A percentile compares a stretch with the other conserved stretches of the same genome.
Evolutionary conservation across 2,329 filamentous ascomycete species (phyloP).

Genomic region (Endocalyx cinctus): DNA sequence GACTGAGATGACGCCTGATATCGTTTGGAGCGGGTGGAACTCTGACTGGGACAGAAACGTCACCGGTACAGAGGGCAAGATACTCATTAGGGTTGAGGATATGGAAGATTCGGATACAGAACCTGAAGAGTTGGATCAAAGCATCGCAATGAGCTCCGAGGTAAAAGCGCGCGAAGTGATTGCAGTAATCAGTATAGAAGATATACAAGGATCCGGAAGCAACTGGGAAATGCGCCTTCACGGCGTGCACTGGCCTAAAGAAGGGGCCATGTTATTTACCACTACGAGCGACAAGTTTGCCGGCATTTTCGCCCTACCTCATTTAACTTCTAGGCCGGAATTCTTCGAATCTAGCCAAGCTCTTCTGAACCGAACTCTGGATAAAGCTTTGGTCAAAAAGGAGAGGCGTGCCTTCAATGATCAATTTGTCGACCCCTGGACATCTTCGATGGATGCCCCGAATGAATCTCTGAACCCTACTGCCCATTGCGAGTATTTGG

Average conservation of each 20-base stretch:
- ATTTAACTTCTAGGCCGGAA: constrained; percentile 61
- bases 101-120: constrained; percentile 36
- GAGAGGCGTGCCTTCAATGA: constrained; percentile 51
- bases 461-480: constrained; percentile 54
- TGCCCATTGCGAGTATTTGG: constrained; percentile 83
- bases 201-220: constrained; percentile 63
- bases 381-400: constrained; percentile 61
- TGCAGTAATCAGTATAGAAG: constrained; percentile 67
- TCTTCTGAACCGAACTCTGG: constrained; percentile 70
- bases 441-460: constrained; percentile 59
- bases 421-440: constrained; percentile 71
- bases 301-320: constrained; percentile 85
- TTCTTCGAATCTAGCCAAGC: constrained; percentile 55
- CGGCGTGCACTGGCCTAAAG: constrained; percentile 80
- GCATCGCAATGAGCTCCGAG: constrained; percentile 34
- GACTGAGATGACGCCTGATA: constrained; percentile 57
- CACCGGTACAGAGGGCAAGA: constrained; percentile 65
- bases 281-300: constrained; percentile 92
- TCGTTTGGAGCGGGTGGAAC: constrained; percentile 58
- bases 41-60: constrained; percentile 73
- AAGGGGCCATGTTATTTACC: constrained; percentile 74
- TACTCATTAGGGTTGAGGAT: constrained; percentile 64
- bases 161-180: constrained; percentile 63
- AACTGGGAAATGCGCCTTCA: constrained; percentile 77
- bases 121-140: constrained; percentile 36